Percentiles rank a stretch among this genome's conserved stretches.
These are phyloP conservation scores for Penicillium sp. DNA, from an alignment of 2,329 filamentous ascomycete genomes.

Conservation along the genomic window DNA sequence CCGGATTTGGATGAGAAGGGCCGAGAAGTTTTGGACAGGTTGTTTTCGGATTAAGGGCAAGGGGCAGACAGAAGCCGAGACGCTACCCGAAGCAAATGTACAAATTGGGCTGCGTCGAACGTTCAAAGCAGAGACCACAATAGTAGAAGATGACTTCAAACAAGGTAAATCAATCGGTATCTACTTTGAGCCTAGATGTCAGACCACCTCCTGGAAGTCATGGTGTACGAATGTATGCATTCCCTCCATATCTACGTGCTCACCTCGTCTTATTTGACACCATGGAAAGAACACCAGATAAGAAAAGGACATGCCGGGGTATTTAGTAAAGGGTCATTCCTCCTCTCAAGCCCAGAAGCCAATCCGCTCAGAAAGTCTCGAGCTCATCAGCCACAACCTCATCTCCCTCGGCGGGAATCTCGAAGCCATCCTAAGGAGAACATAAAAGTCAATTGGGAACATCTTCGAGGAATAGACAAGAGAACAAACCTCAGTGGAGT, in stretches of 20 bases:
- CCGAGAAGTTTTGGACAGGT: too few species aligned
- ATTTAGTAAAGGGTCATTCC: conserved; percentile 22
- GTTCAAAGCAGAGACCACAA: too few species aligned
- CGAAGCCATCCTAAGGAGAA: conserved; percentile 55
- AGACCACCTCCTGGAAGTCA: not conserved
- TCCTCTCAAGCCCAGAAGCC: conserved; percentile 7
- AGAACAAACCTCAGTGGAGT: conserved; percentile 74
- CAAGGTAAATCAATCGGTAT: too few species aligned
- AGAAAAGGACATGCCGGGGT: conserved; percentile 15
- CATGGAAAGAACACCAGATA: conserved; percentile 6
- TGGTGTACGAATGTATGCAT: not conserved
- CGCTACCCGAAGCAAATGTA: too few species aligned
- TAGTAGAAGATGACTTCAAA: too few species aligned
- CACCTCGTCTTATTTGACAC: conserved; percentile 6
- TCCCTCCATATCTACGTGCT: conserved; percentile 8
- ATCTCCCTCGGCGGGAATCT: conserved; percentile 70
- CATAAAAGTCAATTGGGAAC: not conserved
- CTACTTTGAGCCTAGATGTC: conserved; percentile 7
- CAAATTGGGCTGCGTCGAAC: too few species aligned
- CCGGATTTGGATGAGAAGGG: not conserved
- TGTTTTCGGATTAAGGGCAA: too few species aligned
- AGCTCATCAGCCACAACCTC: conserved; percentile 49
- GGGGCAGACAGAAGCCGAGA: too few species aligned
- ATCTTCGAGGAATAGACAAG: not conserved
- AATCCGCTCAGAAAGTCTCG: conserved; percentile 36